A percentile compares a stretch with the other conserved stretches of the same genome.
phyloP scores from a whole-genome alignment of 805 yeast genomes.

The Candida sphagnicola region DNA sequence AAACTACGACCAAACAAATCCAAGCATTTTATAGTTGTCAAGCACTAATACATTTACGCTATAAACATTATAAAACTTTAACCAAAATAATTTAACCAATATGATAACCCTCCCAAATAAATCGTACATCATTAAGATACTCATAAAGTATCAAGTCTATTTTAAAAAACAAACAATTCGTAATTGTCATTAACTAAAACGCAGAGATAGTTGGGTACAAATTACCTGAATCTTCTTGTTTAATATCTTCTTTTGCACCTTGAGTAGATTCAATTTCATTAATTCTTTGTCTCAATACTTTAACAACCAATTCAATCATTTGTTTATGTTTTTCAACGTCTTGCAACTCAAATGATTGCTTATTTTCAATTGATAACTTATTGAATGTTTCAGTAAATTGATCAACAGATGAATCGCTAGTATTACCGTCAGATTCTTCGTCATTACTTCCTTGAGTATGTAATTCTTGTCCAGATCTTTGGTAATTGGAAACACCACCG shows the following conservation, averaged over 20 bases:
- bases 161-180: too few species aligned
- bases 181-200: too few species aligned
- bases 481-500: constrained; percentile 34
- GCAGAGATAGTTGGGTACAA: constrained; percentile 41
- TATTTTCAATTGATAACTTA: constrained; percentile 10
- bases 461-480: constrained; percentile 27
- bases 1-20: too few species aligned
- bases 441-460: not conserved
- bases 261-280: constrained; percentile 8
- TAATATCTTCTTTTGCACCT: constrained; percentile 4
- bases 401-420: constrained; percentile 1
- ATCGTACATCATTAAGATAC: too few species aligned
- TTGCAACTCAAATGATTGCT: constrained; percentile 15
- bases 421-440: constrained; percentile 8
- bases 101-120: too few species aligned
- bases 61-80: too few species aligned
- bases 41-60: too few species aligned
- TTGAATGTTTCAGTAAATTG: constrained; percentile 6
- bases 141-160: too few species aligned
- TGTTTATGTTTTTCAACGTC: constrained; percentile 33
- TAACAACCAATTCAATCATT: constrained; percentile 31
- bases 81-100: too few species aligned
- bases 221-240: constrained; percentile 10
- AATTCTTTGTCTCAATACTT: constrained; percentile 21
- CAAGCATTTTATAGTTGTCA: too few species aligned